Base-by-base conservation (phyloP, 495 filamentous ascomycete genomes). In the Penicillium ochrochloron region DNA sequence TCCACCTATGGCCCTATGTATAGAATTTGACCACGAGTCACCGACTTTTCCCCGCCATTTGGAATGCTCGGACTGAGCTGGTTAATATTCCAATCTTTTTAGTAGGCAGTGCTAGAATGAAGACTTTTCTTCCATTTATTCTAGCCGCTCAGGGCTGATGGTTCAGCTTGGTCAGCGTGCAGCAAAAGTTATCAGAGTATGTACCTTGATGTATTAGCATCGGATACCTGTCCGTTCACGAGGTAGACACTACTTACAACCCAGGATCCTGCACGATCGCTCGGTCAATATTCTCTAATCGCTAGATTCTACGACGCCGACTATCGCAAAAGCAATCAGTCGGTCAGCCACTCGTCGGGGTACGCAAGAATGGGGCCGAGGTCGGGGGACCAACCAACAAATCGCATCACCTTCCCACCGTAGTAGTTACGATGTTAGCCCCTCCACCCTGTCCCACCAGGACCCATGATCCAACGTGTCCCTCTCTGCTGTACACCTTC, bases 381-480 rank as follows among this genome's bases (percentile, higher is more conserved):
- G 44, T 23, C 12, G 44, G 19, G 19, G 21, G 9, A 48, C 19
- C 19, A 17, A n/a, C 48, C 48, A 25, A 27, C 46, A 14, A 50
- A 50, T 29, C 46, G 46, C 48, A 52, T 52, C 27, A 11, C 48
- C 48, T 52, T 31, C 23, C 25, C 48, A 33, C 31, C 5, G 31
- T 33, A 33, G 31, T 33, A 33, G 31, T 33, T 33, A 33, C 31
- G 31, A 17, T 60, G 44, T n/a, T n/a, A 23, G 44, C 19, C 44
- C 44, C 21, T 48, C 21, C 44, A 48, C 44, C 8, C 44, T 3
- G 66, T 68, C 58, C 66, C 66, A 62, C 66, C 46, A 31, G 48
- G 66, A 46, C 54, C 66, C 66, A 65, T 61, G 46, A 57, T 64
- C 57, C 60, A 67, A 67, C 66, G 66, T 68, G 66, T 65, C 61